Base-by-base conservation (phyloP, 768 basidiomycete genomes). In the Boletus rufocinnamomeus region DNA sequence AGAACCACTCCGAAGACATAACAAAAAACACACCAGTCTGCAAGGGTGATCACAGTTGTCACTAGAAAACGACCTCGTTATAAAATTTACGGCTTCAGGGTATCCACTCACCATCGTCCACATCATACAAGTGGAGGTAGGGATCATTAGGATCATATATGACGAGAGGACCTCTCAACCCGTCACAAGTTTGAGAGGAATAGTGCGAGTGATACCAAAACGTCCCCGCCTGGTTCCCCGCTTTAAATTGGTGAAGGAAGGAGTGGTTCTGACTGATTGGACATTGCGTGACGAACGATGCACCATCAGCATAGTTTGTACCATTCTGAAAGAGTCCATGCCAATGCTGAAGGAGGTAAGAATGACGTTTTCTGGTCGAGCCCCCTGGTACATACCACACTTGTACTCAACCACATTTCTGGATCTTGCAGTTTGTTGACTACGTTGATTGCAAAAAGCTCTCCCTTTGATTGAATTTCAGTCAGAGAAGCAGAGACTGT, bases 371-470 rank as follows among this genome's bases (percentile, higher is more conserved):
- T 19, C 40, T 14, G 19, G 45, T 28, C 8, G 5, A 35, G 21
- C 5, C 32, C 14, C 7, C 34, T 6, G 17, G 38, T n/a, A 61
- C 68, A 35, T 53, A 69, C 68, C 51, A 86, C 80, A 50, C 78
- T 81, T 5, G 84, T 85, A 13, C 72, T 75, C 54, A 76, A 71
- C 50, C 79, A 66, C 84, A 85, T 84, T 9, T 78, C 72, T 0
- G 67, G 62, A 51, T 84, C 79, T 2, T 68, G 75, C 41, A 84
- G 60, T 40, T 73, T 50, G 59, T 84, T 77, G 14, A 76, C 60
- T 14, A 85, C 82, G 35, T 80, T 81, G 38, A 85, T 63, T 27
- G 66, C 54, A 58, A 81, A 77, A 14, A 46, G 46, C 16, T 75
- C 72, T 10, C 79, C 78, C 79, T 82, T 52, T 43, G 16, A 50